Evolutionary conservation across 1,139 yeast species (phyloP), one percentile per base, ranked within the genome.

Genomic region (Geotrichum candidum): DNA sequence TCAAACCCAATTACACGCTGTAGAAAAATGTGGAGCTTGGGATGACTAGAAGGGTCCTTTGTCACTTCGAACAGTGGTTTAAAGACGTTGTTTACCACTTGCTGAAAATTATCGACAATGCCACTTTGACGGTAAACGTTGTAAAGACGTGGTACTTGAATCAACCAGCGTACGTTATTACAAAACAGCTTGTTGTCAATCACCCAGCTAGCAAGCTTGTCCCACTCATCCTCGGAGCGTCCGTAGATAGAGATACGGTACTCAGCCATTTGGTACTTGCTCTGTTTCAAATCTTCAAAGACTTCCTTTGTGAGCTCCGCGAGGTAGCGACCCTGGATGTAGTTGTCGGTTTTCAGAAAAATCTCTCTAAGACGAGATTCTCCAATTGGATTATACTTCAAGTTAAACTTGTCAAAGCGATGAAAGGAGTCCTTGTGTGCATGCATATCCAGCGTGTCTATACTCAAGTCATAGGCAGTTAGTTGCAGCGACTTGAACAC

Each of bases 361-460:
- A 95, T 94, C 73, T 94, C 98, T 75, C 99, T 84, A 73, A 95
- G 79, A 75, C 99, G 86, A 25, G 98, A 92, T 76, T 94, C 99
- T 27, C 99, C 99, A 70, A 95, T 88, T 25, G 99, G 99, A 71
- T 95, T 95, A 78, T 95, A 95, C 76, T 95, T 95, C 77, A 95
- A 81, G 74, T 95, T 95, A 81, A 95, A 95, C 76, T 95, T 95
- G 76, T 95, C 99, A 72, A 95, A 95, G 69, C 99, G 83, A 76
- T 95, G 99, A 82, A 95, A 95, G 0, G 98, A 88, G 72, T 95
- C 99, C 65, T 94, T 90, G 74, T 95, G 99, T 2, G 99, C 97
- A 76, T 95, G 99, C 99, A 95, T 95, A 76, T 95, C 99, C 67
- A 95, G 82, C 1, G 99, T 94, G 71, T 95, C 99, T 70, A 95